A percentile compares a stretch with the other conserved stretches of the same genome.
phyloP scores from a whole-genome alignment of 306 rosid genomes.

The Sesbania bispinosa region DNA sequence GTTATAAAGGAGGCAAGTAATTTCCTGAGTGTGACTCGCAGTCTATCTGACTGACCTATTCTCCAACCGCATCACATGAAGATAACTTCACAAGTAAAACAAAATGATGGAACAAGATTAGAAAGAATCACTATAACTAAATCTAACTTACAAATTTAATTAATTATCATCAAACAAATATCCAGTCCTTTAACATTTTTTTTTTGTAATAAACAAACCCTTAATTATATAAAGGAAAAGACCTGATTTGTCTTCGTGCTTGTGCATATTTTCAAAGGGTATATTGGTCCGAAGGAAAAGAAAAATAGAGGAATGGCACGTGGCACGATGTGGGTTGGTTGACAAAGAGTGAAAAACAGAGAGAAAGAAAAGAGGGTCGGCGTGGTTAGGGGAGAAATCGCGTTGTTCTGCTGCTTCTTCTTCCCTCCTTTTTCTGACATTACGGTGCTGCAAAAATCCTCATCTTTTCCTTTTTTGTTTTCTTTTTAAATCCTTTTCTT shows the following conservation, averaged over 20 bases:
- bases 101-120: background rate
- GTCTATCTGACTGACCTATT: conserved; percentile 15
- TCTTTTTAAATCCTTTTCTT: background rate
- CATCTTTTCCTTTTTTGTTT: background rate
- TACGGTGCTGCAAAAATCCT: conserved; percentile 31
- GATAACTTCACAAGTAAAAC: background rate
- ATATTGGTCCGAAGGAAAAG: background rate
- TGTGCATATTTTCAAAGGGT: background rate
- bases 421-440: conserved; percentile 40
- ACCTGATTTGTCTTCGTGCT: conserved; percentile 11
- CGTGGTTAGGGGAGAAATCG: conserved; percentile 36
- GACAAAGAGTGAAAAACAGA: conserved; percentile 17
- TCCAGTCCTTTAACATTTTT: background rate
- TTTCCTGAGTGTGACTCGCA: conserved; percentile 17
- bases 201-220: background rate
- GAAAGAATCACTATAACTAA: background rate
- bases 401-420: conserved; percentile 18
- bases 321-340: conserved; percentile 21
- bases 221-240: background rate
- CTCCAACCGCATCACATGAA: conserved; percentile 22
- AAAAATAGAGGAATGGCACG: conserved; percentile 14
- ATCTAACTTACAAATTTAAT: background rate
- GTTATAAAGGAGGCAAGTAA: conserved; percentile 32
- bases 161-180: background rate
- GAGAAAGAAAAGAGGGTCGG: conserved; percentile 19